Conservation (phyloP, 495 filamentous ascomycete genomes). For the Venustampulla echinocandica region DNA sequence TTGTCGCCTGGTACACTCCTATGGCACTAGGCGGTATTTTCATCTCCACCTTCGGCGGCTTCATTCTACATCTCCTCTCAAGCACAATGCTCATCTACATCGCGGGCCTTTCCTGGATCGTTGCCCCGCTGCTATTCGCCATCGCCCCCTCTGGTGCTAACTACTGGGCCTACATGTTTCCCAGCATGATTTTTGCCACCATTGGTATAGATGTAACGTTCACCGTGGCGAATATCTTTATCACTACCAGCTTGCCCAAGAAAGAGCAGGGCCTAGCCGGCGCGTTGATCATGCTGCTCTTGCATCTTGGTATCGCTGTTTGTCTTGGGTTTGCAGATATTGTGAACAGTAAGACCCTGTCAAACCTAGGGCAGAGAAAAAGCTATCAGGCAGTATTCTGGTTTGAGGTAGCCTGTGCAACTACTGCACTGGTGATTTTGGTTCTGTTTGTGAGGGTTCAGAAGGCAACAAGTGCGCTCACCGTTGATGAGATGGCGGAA, state of each 20-base stretch:
- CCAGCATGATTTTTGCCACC: conserved; percentile 70
- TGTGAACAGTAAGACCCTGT: conserved; percentile 36
- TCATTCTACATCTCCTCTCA: conserved; percentile 65
- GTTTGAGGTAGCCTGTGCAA: conserved; percentile 50
- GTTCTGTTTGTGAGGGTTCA: conserved; percentile 51
- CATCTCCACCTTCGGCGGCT: conserved; percentile 58
- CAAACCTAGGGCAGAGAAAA: conserved; percentile 29
- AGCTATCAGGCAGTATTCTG: conserved; percentile 59
- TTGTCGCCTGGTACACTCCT: conserved; percentile 67
- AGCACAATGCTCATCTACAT: conserved; percentile 63
- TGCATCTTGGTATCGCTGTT: conserved; percentile 68
- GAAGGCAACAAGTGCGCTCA: conserved; percentile 58
- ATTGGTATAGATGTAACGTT: conserved; percentile 76
- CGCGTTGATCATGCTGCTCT: conserved; percentile 39
- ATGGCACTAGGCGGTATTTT: conserved; percentile 65
- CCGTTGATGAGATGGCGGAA: conserved; percentile 50
- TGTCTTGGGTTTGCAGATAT: conserved; percentile 67
- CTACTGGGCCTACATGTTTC: conserved; percentile 63
- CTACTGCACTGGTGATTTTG: conserved; percentile 43
- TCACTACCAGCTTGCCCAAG: conserved; percentile 62
- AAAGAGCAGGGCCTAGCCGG: conserved; percentile 67
- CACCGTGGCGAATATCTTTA: conserved; percentile 73
- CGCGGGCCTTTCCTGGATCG: conserved; percentile 52
- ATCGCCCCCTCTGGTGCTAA: conserved; percentile 50
- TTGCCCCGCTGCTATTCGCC: conserved; percentile 59